Evolutionary conservation across 352 stramenopile genomes (phyloP).

Genomic region (Pythium graminicola): DNA sequence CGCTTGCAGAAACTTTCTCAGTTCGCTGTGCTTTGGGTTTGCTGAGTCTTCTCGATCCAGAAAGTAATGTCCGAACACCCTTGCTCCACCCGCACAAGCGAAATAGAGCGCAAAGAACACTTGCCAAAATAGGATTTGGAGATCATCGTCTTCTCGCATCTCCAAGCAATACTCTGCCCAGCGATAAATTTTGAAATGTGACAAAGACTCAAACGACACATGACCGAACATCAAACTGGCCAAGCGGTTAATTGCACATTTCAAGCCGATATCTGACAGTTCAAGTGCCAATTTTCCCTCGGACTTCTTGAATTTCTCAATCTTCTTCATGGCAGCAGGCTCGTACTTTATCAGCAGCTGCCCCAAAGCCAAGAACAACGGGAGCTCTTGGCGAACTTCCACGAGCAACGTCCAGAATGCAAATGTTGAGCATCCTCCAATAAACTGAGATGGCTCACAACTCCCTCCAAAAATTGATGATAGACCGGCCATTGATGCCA

Average conservation of each 20-base stretch:
- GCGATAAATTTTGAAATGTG: constrained; percentile 30
- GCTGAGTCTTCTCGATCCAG: constrained; percentile 23
- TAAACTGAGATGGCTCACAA: constrained; percentile 55
- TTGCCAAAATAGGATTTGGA: constrained; percentile 36
- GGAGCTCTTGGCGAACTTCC: constrained; percentile 71
- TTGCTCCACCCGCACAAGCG: constrained; percentile 24
- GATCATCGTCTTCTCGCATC: constrained; percentile 23
- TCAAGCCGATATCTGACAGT: constrained; percentile 24
- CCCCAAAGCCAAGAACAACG: constrained; percentile 58
- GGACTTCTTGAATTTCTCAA: constrained; percentile 70
- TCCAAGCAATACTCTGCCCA: constrained; percentile 25
- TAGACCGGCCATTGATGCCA: constrained; percentile 34
- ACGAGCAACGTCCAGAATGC: constrained; percentile 61
- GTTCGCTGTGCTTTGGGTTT: constrained; percentile 17
- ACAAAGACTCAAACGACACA: constrained; percentile 15
- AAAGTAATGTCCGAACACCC: constrained; percentile 32
- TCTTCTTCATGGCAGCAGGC: constrained; percentile 67
- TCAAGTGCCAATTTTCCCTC: constrained; percentile 47
- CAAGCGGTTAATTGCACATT: constrained; percentile 8
- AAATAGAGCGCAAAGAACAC: constrained; percentile 38
- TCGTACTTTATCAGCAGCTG: constrained; percentile 69
- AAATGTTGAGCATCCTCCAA: constrained; percentile 55
- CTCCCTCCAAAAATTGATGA: constrained; percentile 61
- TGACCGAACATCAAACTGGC: constrained; percentile 21
- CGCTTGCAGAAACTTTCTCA: constrained; percentile 24